These are phyloP conservation scores for Taxawa tesnikishii DNA, from an alignment of 2,329 filamentous ascomycete species.

Conservation along the genomic window DNA sequence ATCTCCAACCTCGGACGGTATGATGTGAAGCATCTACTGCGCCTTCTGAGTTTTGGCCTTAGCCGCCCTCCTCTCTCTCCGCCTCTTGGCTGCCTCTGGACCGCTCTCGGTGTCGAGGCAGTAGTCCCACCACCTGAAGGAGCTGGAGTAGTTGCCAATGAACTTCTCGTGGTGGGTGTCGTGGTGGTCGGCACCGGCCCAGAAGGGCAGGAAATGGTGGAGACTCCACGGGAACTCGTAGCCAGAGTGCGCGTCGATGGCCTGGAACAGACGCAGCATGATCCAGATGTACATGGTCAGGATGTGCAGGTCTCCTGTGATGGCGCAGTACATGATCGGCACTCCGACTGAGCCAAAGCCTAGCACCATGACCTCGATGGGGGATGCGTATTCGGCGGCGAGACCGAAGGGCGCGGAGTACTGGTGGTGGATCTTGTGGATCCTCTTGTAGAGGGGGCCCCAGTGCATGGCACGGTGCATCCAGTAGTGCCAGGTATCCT, in stretches of 20 bases:
- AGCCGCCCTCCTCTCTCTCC: slow-evolving; percentile 65
- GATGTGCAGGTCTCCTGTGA: slow-evolving; percentile 84
- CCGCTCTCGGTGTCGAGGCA: slow-evolving; percentile 86
- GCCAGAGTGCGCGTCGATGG: slow-evolving; percentile 92
- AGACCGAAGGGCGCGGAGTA: slow-evolving; percentile 96
- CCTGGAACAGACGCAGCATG: slow-evolving; percentile 82
- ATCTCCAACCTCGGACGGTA: no score
- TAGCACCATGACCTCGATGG: slow-evolving; percentile 91
- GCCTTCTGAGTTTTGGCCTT: slow-evolving; percentile 61
- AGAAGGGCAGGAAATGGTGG: slow-evolving; percentile 92
- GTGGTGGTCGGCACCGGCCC: slow-evolving; percentile 94
- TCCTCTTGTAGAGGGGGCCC: slow-evolving; percentile 85
- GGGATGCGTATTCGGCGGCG: slow-evolving; percentile 93
- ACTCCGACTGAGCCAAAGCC: slow-evolving; percentile 74
- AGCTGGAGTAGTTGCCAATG: slow-evolving; percentile 94
- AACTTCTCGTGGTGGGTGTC: slow-evolving; percentile 97
- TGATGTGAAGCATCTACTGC: slow-evolving; percentile 33
- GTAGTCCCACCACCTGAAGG: slow-evolving; percentile 99
- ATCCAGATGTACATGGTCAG: slow-evolving; percentile 99
- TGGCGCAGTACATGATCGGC: slow-evolving; percentile 70
- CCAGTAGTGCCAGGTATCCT: slow-evolving; percentile 99
- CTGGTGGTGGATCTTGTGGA: slow-evolving; percentile 99
- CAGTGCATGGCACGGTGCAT: slow-evolving; percentile 86
- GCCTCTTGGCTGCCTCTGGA: slow-evolving; percentile 70
- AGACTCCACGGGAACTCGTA: slow-evolving; percentile 98